Evolutionary conservation across 805 yeast species (phyloP), one percentile per base, ranked within the genome.

Genomic region (Metschnikowia lachancei): DNA sequence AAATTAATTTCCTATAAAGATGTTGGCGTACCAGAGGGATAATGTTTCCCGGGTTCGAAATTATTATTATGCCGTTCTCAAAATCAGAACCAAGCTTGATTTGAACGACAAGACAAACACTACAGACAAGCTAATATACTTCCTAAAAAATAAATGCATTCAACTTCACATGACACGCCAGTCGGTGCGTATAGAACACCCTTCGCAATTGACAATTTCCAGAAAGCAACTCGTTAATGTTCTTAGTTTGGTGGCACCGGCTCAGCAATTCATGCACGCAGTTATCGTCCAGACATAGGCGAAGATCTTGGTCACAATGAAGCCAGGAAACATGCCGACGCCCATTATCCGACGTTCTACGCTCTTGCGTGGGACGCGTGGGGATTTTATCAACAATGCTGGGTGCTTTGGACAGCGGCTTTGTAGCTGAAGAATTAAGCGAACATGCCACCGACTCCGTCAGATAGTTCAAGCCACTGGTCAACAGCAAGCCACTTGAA

Each of bases 121-220:
- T 22, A 4, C 24, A 22, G 8, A 22, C 8, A 5, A 22, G 10
- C 29, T 28, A 19, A 29, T 14, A 33, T 4, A 34, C 20, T 12
- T 7, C 16, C 47, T 45, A 47, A 17, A 54, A 35, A 6, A 51
- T 41, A n/a, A 53, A 48, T 2, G 58, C 58, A 37, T 55, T 55
- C 39, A 55, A 22, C 12, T 30, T 36, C 22, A 42, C 47, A 17
- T 49, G 47, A 26, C 47, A 39, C 28, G 43, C 36, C 30, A 45
- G 52, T 18, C 46, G 30, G 33, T 49, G 44, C n/a, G 55, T 55
- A 41, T 51, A 53, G n/a, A 53, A 53, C 13, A 49, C 57, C 12
- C 58, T 34, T 28, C 14, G 38, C 17, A 37, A 12, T 4, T 18
- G 24, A 31, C 48, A 26, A 7, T 39, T 40, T 2, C 31, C 16